These are phyloP conservation scores for Epichloe uncinata DNA, from an alignment of 2,329 filamentous ascomycete genomes.

Conservation along the genomic window DNA sequence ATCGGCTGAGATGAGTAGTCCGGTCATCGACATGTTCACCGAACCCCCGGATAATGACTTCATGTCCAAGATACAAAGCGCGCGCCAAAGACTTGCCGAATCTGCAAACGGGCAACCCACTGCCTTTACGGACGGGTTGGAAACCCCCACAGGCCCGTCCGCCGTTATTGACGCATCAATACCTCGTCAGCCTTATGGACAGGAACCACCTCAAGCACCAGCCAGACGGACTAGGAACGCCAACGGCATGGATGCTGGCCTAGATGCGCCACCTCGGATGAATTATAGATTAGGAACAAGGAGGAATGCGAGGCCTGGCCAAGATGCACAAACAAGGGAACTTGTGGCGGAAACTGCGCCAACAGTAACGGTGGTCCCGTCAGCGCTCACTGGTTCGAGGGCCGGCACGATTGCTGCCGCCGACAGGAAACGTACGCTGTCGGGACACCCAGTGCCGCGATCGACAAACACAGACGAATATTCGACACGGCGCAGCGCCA, in stretches of 20 bases:
- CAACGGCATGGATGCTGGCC: slow-evolving; percentile 35
- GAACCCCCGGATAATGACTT: slow-evolving; percentile 40
- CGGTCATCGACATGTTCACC: slow-evolving; percentile 25
- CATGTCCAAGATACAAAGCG: slow-evolving; percentile 40
- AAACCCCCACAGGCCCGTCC: slow-evolving; percentile 39
- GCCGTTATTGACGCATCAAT: slow-evolving; percentile 11
- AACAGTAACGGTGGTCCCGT: slow-evolving; percentile 21
- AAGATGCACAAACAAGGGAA: slow-evolving; percentile 22
- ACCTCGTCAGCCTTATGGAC: slow-evolving; percentile 13
- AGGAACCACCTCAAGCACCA: slow-evolving; percentile 40
- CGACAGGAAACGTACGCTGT: slow-evolving; percentile 84
- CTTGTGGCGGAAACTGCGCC: slow-evolving; percentile 26
- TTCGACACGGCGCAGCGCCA: slow-evolving; percentile 52
- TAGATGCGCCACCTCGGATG: slow-evolving; percentile 52
- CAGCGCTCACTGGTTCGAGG: slow-evolving; percentile 20
- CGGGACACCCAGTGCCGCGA: slow-evolving; percentile 55
- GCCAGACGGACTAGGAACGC: slow-evolving; percentile 39
- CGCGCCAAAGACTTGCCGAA: slow-evolving; percentile 31
- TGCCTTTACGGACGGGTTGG: slow-evolving; percentile 38
- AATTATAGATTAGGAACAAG: slow-evolving; percentile 40
- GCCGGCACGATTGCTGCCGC: slow-evolving; percentile 29
- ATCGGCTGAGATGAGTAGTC: slow-evolving; percentile 27
- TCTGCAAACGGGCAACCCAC: slow-evolving; percentile 24
- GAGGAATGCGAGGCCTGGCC: slow-evolving; percentile 22
- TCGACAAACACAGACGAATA: slow-evolving; percentile 45